Base-by-base conservation (phyloP, 257 asterid species). In the Verbascum thapsus region DNA sequence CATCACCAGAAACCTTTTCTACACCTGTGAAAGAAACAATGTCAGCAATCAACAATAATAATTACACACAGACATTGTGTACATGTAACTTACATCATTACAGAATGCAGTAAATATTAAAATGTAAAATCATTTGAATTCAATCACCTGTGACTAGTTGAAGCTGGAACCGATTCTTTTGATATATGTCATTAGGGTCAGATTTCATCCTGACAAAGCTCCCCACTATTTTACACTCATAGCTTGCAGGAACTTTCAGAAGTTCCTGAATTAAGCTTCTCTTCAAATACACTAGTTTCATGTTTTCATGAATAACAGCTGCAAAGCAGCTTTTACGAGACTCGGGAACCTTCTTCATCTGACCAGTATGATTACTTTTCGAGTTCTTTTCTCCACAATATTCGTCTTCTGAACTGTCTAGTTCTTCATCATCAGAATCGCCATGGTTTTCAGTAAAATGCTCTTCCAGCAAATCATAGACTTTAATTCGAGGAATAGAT, bases 191-290 rank as follows among this genome's bases (percentile, higher is more conserved):
- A 60, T 79, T 67, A 10, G 88, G 96, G 69, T 92, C 96, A 54
- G 85, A 72, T 63, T 81, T 92, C 72, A 92, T 71, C 83, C 97
- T 81, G 69, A 94, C 95, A 72, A 85, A 87, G 80, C 97, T 83
- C 41, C 96, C 97, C 69, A 84, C 68, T 47, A 90, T 13, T 74
- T 82, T 94, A 50, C 20, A 66, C 62, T 82, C 87, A 12, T 76
- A 85, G 66, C 76, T 76, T 60, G 80, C 90, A 45, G 79, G 86
- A 51, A 62, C 73, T 78, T 81, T 80, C 57, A 75, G 77, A 64
- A 90, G 90, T 69, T 82, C 88, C 83, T 69, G 88, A 70, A 90
- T 64, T 57, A 90, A 74, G 68, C 78, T 82, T 79, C 66, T 89
- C 73, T 76, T 85, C 57, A 94, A 57, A 71, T 90, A 90, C 48